These are phyloP conservation scores for Gossypium raimondii DNA, from an alignment of 345 rosid species.

Conservation along the genomic window DNA sequence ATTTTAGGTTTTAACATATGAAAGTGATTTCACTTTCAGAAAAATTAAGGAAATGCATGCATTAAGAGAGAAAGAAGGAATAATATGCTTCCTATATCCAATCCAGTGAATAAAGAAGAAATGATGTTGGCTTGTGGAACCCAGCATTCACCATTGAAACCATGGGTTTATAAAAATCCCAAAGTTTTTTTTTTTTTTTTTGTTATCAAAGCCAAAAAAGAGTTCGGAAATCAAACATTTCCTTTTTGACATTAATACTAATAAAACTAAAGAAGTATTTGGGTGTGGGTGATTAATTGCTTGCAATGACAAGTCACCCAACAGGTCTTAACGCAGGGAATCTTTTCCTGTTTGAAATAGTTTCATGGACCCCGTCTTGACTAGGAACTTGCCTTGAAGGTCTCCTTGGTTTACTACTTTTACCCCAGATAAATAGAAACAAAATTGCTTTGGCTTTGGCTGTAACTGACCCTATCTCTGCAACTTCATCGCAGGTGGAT, in stretches of 20 bases:
- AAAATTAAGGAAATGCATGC: too few relatives aligned
- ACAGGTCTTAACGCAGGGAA: background rate
- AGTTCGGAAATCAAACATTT: background rate
- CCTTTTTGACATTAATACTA: background rate
- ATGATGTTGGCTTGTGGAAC: background rate
- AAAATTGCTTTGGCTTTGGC: background rate
- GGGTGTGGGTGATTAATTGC: background rate
- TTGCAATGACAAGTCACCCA: background rate
- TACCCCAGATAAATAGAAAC: too few relatives aligned
- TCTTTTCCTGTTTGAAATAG: background rate
- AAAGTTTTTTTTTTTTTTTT: background rate
- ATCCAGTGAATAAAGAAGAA: background rate
- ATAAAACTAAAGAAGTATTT: background rate
- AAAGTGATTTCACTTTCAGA: too few relatives aligned
- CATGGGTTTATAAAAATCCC: background rate
- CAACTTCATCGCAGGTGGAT: background rate
- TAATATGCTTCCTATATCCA: too few relatives aligned
- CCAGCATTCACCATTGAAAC: background rate
- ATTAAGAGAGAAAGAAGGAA: too few relatives aligned
- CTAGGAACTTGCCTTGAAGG: conserved; percentile 6
- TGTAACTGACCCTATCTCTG: background rate
- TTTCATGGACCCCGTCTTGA: background rate
- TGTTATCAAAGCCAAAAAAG: background rate
- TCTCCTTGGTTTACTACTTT: background rate
- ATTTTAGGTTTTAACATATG: too few relatives aligned